Evolutionary conservation across 139 green algal genomes (phyloP).

Genomic region (Closterium sp.): DNA sequence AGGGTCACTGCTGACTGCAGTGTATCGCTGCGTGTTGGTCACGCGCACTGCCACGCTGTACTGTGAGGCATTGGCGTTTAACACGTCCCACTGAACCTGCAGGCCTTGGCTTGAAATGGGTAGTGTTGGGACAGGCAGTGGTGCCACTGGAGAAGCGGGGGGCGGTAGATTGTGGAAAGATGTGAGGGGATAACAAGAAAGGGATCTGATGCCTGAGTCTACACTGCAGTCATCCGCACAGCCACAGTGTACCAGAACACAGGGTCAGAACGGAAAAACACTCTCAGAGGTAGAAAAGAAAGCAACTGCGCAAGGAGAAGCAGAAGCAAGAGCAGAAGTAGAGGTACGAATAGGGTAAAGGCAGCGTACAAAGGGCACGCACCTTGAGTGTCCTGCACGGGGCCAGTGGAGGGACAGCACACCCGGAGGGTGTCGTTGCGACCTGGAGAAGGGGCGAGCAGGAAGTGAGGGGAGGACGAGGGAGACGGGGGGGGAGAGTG

Average conservation of each 20-base stretch:
- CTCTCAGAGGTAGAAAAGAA: neutral
- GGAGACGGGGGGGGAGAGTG: neutral
- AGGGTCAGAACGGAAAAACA: neutral
- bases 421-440: neutral
- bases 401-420: neutral
- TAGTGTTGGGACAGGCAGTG: neutral
- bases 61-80: neutral
- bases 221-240: neutral
- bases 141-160: neutral
- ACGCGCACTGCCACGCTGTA: constrained; percentile 14
- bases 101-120: neutral
- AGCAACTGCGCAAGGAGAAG: too few species aligned
- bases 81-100: constrained; percentile 12
- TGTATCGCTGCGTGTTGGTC: constrained; percentile 40
- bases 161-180: too few species aligned
- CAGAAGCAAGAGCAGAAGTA: neutral
- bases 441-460: neutral
- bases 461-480: neutral
- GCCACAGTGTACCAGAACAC: too few species aligned
- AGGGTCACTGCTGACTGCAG: constrained; percentile 6
- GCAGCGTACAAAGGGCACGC: too few species aligned
- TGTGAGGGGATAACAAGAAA: neutral
- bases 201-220: too few species aligned
- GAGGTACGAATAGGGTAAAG: neutral
- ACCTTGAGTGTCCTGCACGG: neutral